Percentiles rank a stretch among this genome's conserved stretches.
Evolutionary conservation across 805 yeast species (phyloP).

Genomic region (Brettanomyces anomalus): DNA sequence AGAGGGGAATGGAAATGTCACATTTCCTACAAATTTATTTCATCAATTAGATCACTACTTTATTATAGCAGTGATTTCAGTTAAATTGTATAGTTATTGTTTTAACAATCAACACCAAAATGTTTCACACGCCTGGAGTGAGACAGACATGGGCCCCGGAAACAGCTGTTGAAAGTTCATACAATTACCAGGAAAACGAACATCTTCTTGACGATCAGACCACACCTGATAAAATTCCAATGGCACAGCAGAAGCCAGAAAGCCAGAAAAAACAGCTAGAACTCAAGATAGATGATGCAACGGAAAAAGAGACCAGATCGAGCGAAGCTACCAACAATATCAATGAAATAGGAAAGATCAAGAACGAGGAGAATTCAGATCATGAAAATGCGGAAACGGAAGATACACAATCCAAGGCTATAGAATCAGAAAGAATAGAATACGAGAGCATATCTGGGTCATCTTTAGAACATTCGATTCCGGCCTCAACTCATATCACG

Average conservation of each 20-base stretch:
- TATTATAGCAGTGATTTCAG: too few species aligned
- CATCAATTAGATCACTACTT: too few species aligned
- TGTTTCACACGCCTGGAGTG: constrained; percentile 29
- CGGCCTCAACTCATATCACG: constrained; percentile 4
- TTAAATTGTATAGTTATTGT: too few species aligned
- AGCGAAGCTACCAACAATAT: too few species aligned
- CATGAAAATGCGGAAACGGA: background rate
- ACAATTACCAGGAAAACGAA: constrained; percentile 5
- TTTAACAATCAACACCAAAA: too few species aligned
- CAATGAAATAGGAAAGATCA: too few species aligned
- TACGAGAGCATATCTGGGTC: background rate
- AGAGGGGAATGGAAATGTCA: too few species aligned
- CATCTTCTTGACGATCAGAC: background rate
- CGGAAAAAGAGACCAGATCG: too few species aligned
- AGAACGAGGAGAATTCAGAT: background rate
- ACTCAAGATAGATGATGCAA: background rate
- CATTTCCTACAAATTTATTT: too few species aligned
- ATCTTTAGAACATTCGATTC: constrained; percentile 2
- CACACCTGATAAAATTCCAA: background rate
- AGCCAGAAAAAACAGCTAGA: background rate
- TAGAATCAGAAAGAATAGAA: constrained; percentile 4
- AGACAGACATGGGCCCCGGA: constrained; percentile 21
- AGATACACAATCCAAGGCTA: background rate
- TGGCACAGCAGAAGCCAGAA: background rate
- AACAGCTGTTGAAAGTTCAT: constrained; percentile 18